Base-by-base conservation (phyloP, 1,139 yeast species). In the Pneumocystis murina region DNA sequence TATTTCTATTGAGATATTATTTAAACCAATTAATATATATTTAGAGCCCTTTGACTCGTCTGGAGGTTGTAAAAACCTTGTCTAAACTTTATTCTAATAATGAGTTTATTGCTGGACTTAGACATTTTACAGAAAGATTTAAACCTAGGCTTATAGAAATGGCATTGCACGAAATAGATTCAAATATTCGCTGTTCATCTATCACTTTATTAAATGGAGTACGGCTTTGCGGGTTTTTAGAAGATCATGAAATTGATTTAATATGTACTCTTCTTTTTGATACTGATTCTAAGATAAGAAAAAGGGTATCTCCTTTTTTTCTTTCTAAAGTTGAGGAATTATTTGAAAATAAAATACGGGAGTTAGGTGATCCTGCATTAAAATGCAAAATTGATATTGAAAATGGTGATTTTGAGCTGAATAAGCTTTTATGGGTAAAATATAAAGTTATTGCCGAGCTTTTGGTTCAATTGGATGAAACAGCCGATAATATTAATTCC, bases 41-140 rank as follows among this genome's bases (percentile, higher is more conserved):
- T 2, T 58, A 58, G 1, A 79, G 81, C 28, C 74, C 80, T 17
- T 68, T 73, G 2, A 94, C 88, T 0, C 79, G 96, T 68, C 72
- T 77, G 6, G 92, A 87, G 69, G 90, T 84, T 1, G 72, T 86
- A 28, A 82, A 79, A 68, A 79, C 81, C 2, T 74, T 91, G 61
- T 71, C 75, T 4, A 72, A 72, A 43, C 75, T 81, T 2, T 82
- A 77, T 67, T 83, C 80, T 68, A 80, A 76, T 63, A 73, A 74
- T 64, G 75, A 74, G 48, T 68, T 71, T 59, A 72, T 75, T 12
- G 77, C 75, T 12, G 85, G 85, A 0, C 77, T 86, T 61, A 78
- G 88, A 64, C 88, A 84, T 68, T 87, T 88, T 71, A 82, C 89
- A 4, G 89, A 85, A 66, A 76, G 87, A 65, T 87, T 85, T 71